Evolutionary conservation across 257 asterid species (phyloP), one percentile per base, ranked within the genome.

Genomic region (Petunia secreta): DNA sequence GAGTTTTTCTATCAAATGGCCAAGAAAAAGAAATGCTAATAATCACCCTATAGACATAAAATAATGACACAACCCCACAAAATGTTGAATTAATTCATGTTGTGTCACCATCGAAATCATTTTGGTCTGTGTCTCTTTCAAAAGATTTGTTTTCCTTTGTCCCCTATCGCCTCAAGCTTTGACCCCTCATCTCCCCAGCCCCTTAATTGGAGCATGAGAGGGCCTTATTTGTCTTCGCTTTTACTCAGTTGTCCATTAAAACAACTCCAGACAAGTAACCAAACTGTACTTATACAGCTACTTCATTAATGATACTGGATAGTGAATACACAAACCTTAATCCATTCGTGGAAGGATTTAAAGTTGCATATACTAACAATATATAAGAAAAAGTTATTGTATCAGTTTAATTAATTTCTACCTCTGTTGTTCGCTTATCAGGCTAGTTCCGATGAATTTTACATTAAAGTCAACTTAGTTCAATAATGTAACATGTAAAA

Each of bases 101-200:
- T 11, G 16, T 25, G 80, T 77, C 80, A 60, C 60, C 11, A n/a
- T 77, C 71, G 10, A 8, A 60, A 60, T 77, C 80, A 77, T 77
- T 15, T 60, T 77, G 8, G 40, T 8, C 36, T 60, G 0, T 38
- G 60, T 71, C 77, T 25, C 50, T 37, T 71, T 71, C 57, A 44
- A 69, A 8, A 44, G 40, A 48, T 2, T 48, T 71, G 0, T 25
- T 25, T 71, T 71, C 5, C 34, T 71, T 5, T 34, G 44, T 34
- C 43, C 75, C 67, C 34, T 11, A 25, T 48, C 6, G 60, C 77
- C 77, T 8, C 77, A 71, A 48, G 10, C 16, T 71, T 71, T 71
- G 60, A 48, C 77, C 43, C 55, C 13, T 50, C 55, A 50, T 50
- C 55, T 50, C 14, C 55, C 55, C 55, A 50, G 55, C 14, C 55